Evolutionary conservation across 2,329 filamentous ascomycete genomes (phyloP).

Genomic region (Phialophora verrucosa): DNA sequence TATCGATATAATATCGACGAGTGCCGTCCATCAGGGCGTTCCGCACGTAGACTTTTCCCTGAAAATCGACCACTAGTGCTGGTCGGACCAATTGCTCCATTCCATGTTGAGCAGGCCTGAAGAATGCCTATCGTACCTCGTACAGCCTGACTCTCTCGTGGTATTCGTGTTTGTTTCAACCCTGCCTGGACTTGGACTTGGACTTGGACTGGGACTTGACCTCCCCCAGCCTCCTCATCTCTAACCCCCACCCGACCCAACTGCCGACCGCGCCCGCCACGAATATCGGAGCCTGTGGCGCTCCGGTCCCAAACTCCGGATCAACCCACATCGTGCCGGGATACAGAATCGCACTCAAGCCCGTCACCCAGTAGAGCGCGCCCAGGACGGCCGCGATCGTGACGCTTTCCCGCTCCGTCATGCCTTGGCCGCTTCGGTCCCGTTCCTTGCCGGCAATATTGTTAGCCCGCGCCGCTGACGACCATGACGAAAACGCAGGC

Average conservation of each 20-base stretch:
- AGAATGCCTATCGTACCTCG: no score
- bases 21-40: conserved; percentile 94
- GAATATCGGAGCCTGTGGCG: conserved; percentile 45
- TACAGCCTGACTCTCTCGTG: conserved; percentile 1
- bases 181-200: not conserved
- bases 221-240: conserved; percentile 24
- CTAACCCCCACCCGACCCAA: conserved; percentile 39
- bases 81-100: not conserved
- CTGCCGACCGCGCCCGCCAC: conserved; percentile 18
- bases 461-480: not conserved
- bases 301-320: conserved; percentile 53
- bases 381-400: conserved; percentile 48
- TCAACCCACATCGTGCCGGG: conserved; percentile 53
- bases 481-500: not conserved
- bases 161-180: not conserved
- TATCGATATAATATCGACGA: conserved; percentile 94
- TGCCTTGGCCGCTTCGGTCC: not conserved
- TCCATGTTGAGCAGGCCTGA: not conserved
- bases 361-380: conserved; percentile 53
- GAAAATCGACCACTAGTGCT: conserved; percentile 77
- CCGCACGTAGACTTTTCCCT: conserved; percentile 94
- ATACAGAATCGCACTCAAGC: conserved; percentile 54
- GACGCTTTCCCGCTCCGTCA: conserved; percentile 26
- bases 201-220: not conserved
- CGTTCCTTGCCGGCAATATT: not conserved